Evolutionary conservation across 495 filamentous ascomycete species (phyloP).

Genomic region (Emericellopsis terricola): DNA sequence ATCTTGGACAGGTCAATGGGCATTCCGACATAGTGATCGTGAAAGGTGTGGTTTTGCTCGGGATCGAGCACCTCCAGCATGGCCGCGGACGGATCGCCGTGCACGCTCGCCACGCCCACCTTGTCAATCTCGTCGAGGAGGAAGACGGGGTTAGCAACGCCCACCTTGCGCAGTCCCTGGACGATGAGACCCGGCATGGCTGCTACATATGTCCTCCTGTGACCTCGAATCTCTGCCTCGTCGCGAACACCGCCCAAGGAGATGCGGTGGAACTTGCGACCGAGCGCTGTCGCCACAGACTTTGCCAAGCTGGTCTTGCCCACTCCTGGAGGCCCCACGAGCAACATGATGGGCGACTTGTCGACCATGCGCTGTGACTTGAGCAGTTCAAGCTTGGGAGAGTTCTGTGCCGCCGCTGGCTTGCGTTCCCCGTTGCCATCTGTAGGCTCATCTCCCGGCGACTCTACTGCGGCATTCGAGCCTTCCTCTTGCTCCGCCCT

Average conservation of each 20-base stretch:
- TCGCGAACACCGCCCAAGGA: slow-evolving; percentile 92
- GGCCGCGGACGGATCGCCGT: slow-evolving; percentile 94
- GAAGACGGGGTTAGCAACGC: slow-evolving; percentile 90
- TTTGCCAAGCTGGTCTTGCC: slow-evolving; percentile 95
- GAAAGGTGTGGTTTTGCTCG: slow-evolving; percentile 91
- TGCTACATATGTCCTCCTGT: slow-evolving; percentile 92
- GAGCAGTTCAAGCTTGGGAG: slow-evolving; percentile 46
- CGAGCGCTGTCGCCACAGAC: slow-evolving; percentile 78
- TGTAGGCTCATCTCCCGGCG: slow-evolving; percentile 14
- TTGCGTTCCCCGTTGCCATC: slow-evolving; percentile 3
- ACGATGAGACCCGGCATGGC: slow-evolving; percentile 96
- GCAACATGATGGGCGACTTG: slow-evolving; percentile 87
- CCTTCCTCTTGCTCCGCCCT: slow-evolving; percentile 41
- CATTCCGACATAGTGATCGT: slow-evolving; percentile 91
- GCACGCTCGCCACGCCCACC: slow-evolving; percentile 76
- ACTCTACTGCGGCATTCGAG: slow-evolving; percentile 13
- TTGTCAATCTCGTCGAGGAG: slow-evolving; percentile 98
- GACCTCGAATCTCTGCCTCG: slow-evolving; percentile 92
- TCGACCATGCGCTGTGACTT: slow-evolving; percentile 66
- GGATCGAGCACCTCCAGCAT: slow-evolving; percentile 98
- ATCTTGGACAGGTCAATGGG: slow-evolving; percentile 94
- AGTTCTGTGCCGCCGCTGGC: slow-evolving; percentile 24
- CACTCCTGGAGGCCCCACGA: slow-evolving; percentile 87
- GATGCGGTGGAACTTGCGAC: slow-evolving; percentile 92
- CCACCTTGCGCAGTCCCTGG: slow-evolving; percentile 88